Evolutionary conservation across 1,284 basidiomycete genomes (phyloP).

Genomic region (Somion occarium): DNA sequence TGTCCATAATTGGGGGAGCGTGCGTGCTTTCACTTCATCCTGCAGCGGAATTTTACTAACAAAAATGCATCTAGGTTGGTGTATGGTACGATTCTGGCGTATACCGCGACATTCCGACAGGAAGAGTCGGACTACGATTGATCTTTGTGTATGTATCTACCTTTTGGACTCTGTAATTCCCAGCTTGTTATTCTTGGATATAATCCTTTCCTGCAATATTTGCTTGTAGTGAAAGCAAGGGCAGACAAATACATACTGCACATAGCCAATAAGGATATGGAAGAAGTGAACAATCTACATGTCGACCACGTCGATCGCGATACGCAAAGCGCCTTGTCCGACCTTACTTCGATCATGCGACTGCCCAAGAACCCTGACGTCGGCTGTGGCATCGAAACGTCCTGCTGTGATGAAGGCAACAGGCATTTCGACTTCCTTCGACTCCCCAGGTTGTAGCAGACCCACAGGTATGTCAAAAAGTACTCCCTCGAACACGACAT

Average conservation of each 20-base stretch:
- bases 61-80: conserved; percentile 56
- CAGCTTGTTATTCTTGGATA: background rate
- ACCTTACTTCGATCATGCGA: conserved; percentile 7
- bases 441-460: conserved; percentile 47
- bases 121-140: conserved; percentile 73
- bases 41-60: background rate
- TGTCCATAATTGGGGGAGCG: conserved; percentile 94
- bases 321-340: conserved; percentile 6
- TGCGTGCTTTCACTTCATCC: conserved; percentile 32
- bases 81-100: conserved; percentile 90
- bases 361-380: conserved; percentile 35
- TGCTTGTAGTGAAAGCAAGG: background rate
- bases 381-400: conserved; percentile 61
- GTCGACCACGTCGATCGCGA: background rate
- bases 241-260: background rate
- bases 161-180: background rate
- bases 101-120: conserved; percentile 79
- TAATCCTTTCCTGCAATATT: too few relatives aligned
- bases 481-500: conserved; percentile 69
- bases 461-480: conserved; percentile 57
- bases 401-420: conserved; percentile 77
- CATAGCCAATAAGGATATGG: background rate
- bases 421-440: conserved; percentile 48
- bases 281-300: background rate
- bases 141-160: conserved; percentile 5